Conservation (phyloP, 345 rosid genomes). For the Arabis alpina region DNA sequence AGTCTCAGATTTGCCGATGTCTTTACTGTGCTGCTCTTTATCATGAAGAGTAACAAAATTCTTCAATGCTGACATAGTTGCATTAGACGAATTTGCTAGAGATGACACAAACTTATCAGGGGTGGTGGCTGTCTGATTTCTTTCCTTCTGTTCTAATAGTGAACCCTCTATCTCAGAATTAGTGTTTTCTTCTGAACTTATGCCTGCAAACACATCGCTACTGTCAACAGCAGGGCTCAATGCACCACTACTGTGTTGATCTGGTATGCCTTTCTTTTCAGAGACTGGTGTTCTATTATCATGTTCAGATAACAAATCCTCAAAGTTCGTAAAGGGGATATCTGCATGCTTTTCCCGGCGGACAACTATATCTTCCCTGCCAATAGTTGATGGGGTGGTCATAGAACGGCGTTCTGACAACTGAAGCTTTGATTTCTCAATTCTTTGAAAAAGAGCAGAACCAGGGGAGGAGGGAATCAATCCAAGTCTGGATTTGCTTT, state of each 20-base stretch:
- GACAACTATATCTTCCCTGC: slow-evolving; percentile 39
- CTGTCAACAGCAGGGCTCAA: slow-evolving; percentile 40
- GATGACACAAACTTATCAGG: slow-evolving; percentile 44
- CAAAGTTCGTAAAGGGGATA: slow-evolving; percentile 50
- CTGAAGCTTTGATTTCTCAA: slow-evolving; percentile 54
- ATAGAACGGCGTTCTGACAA: slow-evolving; percentile 48
- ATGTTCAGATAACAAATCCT: slow-evolving; percentile 39
- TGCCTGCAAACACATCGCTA: slow-evolving; percentile 20
- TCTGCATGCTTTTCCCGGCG: slow-evolving; percentile 21
- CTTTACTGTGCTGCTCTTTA: slow-evolving; percentile 35
- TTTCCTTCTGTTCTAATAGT: slow-evolving; percentile 38
- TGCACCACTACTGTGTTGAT: slow-evolving; percentile 25
- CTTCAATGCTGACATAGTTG: slow-evolving; percentile 38
- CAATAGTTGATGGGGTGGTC: slow-evolving; percentile 43
- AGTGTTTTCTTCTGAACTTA: slow-evolving; percentile 42
- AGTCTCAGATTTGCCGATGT: slow-evolving; percentile 30
- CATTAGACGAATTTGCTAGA: slow-evolving; percentile 46
- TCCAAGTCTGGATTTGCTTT: slow-evolving; percentile 53
- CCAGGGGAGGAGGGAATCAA: slow-evolving; percentile 51
- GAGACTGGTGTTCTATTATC: slow-evolving; percentile 31
- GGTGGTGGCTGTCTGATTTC: slow-evolving; percentile 33
- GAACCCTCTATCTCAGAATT: slow-evolving; percentile 37
- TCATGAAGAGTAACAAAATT: slow-evolving; percentile 43
- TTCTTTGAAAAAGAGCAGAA: slow-evolving; percentile 51
- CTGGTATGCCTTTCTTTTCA: slow-evolving; percentile 37